These are phyloP conservation scores for Backusella circina DNA, from an alignment of 192 early-diverging fungal genomes.

Conservation along the genomic window DNA sequence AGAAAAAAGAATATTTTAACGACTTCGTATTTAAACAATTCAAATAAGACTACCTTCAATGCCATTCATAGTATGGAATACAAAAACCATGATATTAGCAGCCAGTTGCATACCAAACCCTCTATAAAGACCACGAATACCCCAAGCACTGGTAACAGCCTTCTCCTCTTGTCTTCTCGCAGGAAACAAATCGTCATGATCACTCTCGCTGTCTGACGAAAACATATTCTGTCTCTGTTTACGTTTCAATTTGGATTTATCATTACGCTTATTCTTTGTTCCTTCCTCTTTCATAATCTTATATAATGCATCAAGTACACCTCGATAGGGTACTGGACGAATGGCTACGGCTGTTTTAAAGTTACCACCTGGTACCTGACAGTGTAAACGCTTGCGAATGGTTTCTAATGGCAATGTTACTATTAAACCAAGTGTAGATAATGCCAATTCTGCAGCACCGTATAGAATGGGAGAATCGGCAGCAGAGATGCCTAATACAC, in stretches of 20 bases:
- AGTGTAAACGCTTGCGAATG: constrained; percentile 72
- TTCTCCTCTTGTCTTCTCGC: background rate
- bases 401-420: constrained; percentile 83
- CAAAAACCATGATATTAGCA: constrained; percentile 51
- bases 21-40: background rate
- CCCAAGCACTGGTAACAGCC: constrained; percentile 37
- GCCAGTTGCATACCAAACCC: constrained; percentile 59
- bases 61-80: constrained; percentile 47
- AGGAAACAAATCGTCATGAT: background rate
- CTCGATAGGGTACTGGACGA: constrained; percentile 61
- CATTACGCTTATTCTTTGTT: constrained; percentile 16
- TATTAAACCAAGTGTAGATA: constrained; percentile 65
- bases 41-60: constrained; percentile 34
- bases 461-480: constrained; percentile 58
- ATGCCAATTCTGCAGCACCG: constrained; percentile 53
- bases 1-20: background rate
- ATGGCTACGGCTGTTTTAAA: constrained; percentile 64
- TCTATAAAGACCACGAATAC: constrained; percentile 61
- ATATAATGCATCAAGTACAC: constrained; percentile 62
- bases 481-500: constrained; percentile 48
- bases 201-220: background rate
- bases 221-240: constrained; percentile 10
- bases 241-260: background rate
- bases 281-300: constrained; percentile 73
- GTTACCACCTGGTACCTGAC: constrained; percentile 59